Evolutionary conservation across 176 grass and related monocot species (phyloP).

Genomic region (Musa schizocarpa): DNA sequence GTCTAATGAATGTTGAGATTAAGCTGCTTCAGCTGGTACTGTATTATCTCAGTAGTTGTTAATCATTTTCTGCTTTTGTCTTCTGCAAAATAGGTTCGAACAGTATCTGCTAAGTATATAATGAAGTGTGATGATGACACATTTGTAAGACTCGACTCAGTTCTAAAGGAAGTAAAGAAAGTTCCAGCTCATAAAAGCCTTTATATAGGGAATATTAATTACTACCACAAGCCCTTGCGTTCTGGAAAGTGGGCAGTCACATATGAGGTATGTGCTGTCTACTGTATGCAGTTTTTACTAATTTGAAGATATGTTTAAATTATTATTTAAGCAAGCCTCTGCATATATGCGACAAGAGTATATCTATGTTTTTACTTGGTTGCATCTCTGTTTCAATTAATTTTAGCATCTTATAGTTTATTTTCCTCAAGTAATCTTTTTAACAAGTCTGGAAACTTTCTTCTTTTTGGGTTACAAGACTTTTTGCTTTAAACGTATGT

Average conservation of each 20-base stretch:
- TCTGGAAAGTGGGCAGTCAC: slow-evolving; percentile 73
- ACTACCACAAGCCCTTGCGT: slow-evolving; percentile 56
- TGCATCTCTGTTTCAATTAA: neutral
- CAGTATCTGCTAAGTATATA: slow-evolving; percentile 51
- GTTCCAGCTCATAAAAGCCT: slow-evolving; percentile 54
- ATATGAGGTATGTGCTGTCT: slow-evolving; percentile 50
- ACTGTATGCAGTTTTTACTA: neutral
- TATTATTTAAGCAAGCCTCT: neutral
- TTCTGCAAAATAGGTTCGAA: slow-evolving; percentile 43
- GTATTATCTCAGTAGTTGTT: neutral
- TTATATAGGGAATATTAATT: slow-evolving; percentile 72
- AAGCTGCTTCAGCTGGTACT: neutral
- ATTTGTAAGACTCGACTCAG: slow-evolving; percentile 57
- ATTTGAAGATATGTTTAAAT: neutral
- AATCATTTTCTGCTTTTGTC: neutral
- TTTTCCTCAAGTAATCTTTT: neutral
- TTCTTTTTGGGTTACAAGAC: neutral
- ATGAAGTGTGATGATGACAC: slow-evolving; percentile 92
- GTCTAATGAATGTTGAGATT: neutral
- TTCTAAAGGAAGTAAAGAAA: slow-evolving; percentile 53
- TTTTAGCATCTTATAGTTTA: neutral
- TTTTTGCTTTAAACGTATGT: neutral
- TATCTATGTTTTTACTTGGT: neutral
- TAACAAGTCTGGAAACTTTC: neutral
- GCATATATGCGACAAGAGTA: neutral